A percentile compares a stretch with the other conserved stretches of the same genome.
phyloP scores from a whole-genome alignment of 345 rosid genomes.

The Conringia planisiliqua region DNA sequence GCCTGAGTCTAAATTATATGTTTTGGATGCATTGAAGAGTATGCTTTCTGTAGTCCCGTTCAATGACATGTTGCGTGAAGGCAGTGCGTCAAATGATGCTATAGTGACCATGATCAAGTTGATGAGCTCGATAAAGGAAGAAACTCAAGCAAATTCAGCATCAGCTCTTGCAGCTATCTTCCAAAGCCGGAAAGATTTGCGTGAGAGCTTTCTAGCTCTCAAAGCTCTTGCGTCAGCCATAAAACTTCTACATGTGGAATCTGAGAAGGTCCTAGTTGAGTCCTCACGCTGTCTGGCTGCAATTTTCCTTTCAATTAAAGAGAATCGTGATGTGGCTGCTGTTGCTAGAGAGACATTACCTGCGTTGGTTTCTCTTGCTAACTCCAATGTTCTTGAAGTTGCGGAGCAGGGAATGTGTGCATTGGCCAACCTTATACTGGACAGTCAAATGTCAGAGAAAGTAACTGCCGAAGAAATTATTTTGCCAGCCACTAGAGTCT shows the following conservation, averaged over 20 bases:
- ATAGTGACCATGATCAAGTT: constrained; percentile 91
- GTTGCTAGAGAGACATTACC: constrained; percentile 76
- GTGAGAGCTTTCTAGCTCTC: constrained; percentile 81
- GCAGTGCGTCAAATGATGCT: constrained; percentile 98
- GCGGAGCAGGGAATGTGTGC: constrained; percentile 95
- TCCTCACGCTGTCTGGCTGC: constrained; percentile 81
- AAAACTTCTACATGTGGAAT: constrained; percentile 73
- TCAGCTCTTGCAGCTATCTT: constrained; percentile 92
- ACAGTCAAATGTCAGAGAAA: constrained; percentile 70
- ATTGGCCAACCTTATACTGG: constrained; percentile 92
- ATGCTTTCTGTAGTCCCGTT: constrained; percentile 89
- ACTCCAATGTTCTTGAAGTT: constrained; percentile 71
- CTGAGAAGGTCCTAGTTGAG: constrained; percentile 72
- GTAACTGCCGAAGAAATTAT: constrained; percentile 74
- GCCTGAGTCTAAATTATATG: constrained; percentile 90
- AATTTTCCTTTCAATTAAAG: constrained; percentile 82
- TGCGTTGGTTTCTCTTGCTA: constrained; percentile 61
- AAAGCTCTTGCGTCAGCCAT: constrained; percentile 66
- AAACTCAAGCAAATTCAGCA: constrained; percentile 95
- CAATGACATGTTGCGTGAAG: constrained; percentile 79
- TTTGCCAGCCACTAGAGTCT: constrained; percentile 83
- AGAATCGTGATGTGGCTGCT: constrained; percentile 86
- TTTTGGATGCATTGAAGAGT: constrained; percentile 90
- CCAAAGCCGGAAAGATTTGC: constrained; percentile 76
- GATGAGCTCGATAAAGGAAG: constrained; percentile 77